Base-by-base conservation (phyloP, 345 rosid species). In the Ceriops decandra region DNA sequence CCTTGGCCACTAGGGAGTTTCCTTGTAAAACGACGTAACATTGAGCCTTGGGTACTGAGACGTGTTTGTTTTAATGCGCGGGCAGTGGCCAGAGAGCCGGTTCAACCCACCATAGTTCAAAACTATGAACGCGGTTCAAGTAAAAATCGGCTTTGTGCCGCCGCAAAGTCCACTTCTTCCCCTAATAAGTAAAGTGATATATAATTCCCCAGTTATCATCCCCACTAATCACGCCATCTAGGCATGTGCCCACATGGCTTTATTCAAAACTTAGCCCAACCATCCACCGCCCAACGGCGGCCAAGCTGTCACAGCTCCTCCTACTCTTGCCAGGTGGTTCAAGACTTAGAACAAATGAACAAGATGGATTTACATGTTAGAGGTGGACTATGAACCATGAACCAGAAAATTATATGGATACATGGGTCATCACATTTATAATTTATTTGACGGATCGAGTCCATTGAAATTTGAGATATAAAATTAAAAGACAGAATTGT, bases 241-340 rank as follows among this genome's bases (percentile, higher is more conserved):
- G 74, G 69, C 86, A 81, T 78, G 80, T 67, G 81, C 68, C 63
- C 85, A 77, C 68, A 52, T 66, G 77, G 68, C 81, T 56, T 64
- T 69, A 38, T 66, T 68, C 47, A 19, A 22, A 30, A 15, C 32
- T 53, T 73, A 5, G 36, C 68, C 47, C 26, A 54, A 64, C 58
- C 27, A n/a, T 35, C 33, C 77, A 74, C 80, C 84, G 75, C 62
- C 81, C 74, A 17, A 5, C 30, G 76, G 58, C 81, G 80, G 81
- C 81, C 77, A 38, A 65, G 72, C 80, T 67, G 69, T 62, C 73
- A 21, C 20, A 16, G 5, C 47, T 60, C 46, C 51, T 63, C 35
- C 63, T 31, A 22, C 66, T 70, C 20, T 4, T 53, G 77, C 85
- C 87, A 80, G 82, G 79, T 8, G 58, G 15, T 28, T 26, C 15